These are phyloP conservation scores for Ceratocystis lukuohia DNA, from an alignment of 2,329 filamentous ascomycete genomes.

Conservation along the genomic window DNA sequence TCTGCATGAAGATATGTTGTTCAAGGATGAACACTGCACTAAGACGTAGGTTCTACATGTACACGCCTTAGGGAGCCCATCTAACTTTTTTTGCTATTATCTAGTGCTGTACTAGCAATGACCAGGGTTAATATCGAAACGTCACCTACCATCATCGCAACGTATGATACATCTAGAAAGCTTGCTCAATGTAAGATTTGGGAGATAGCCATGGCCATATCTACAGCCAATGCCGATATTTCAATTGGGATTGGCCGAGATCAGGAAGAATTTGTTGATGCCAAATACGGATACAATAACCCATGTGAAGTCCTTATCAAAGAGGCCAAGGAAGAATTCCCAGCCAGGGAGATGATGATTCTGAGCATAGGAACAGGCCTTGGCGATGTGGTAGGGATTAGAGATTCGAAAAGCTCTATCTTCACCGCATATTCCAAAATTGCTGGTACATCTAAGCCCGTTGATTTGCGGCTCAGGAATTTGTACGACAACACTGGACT, in stretches of 20 bases:
- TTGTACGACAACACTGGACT: too few species aligned
- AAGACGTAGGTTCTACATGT: too few species aligned
- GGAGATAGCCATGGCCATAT: constrained; percentile 24
- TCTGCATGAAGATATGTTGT: too few species aligned
- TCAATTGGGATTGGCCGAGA: constrained; percentile 17
- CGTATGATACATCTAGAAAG: constrained; percentile 22
- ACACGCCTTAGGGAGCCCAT: neutral
- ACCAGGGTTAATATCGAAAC: constrained; percentile 13
- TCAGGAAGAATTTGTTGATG: constrained; percentile 24
- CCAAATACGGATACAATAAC: constrained; percentile 26
- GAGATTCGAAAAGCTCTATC: constrained; percentile 2
- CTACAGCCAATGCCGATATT: too few species aligned
- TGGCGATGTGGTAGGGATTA: constrained; percentile 21
- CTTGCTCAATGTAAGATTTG: constrained; percentile 24
- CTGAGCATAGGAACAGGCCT: constrained; percentile 25
- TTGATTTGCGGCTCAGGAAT: neutral
- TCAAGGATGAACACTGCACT: too few species aligned
- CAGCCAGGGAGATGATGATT: constrained; percentile 17
- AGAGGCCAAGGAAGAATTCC: constrained; percentile 24
- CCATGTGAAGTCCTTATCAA: constrained; percentile 25
- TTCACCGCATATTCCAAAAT: neutral
- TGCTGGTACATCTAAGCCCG: neutral
- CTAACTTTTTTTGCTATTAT: neutral
- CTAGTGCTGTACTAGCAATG: neutral
- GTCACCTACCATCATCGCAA: constrained; percentile 22